Evolutionary conservation across 257 asterid species (phyloP).

Genomic region (Solanum chilense): DNA sequence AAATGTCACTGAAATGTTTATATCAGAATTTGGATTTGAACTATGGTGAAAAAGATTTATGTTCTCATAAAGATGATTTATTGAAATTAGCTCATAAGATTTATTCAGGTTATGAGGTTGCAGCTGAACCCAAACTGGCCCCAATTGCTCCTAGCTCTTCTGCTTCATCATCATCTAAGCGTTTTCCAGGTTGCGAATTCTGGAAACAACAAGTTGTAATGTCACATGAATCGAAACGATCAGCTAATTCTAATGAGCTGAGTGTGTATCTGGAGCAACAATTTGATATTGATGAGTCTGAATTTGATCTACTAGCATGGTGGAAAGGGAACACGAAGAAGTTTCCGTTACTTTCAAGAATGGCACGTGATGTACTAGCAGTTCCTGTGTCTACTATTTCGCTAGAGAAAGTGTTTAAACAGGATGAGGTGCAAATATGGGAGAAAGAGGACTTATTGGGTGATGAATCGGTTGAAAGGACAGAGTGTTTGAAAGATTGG

Average conservation of each 20-base stretch:
- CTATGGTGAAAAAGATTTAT: background rate
- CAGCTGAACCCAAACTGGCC: background rate
- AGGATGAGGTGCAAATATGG: background rate
- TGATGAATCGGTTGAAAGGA: background rate
- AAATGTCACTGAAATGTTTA: background rate
- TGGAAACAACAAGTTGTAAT: background rate
- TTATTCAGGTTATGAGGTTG: background rate
- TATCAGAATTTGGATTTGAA: background rate
- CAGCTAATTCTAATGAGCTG: background rate
- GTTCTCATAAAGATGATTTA: background rate
- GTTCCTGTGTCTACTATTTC: background rate
- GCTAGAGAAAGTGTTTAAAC: background rate
- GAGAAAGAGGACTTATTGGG: background rate
- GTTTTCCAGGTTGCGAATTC: background rate
- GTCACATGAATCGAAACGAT: background rate
- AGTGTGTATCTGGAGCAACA: background rate
- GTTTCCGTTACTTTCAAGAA: background rate
- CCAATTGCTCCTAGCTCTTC: background rate
- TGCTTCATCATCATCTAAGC: background rate
- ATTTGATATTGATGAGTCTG: background rate
- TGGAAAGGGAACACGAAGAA: background rate
- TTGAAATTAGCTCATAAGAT: background rate
- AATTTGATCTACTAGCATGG: background rate
- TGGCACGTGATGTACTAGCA: background rate
- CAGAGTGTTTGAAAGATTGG: background rate